Conservation (phyloP, 305 asterid species). For the Fraxinus paxiana region DNA sequence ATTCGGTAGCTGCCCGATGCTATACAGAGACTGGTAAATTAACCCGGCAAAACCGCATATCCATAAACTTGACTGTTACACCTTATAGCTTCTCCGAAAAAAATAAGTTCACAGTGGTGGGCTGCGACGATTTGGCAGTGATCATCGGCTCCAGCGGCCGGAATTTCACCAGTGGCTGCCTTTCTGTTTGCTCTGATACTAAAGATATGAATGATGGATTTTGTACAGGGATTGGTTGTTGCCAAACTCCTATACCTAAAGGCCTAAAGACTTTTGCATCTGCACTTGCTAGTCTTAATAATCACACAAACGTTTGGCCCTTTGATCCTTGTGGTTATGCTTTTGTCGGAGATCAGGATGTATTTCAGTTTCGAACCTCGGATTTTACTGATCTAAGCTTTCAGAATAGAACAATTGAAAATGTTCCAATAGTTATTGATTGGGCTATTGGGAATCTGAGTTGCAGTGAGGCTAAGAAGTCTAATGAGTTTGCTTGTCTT, state of each 20-base stretch:
- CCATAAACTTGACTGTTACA: background rate
- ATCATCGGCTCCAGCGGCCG: background rate
- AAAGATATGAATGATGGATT: constrained; percentile 28
- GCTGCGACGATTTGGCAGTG: constrained; percentile 27
- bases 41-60: background rate
- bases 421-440: constrained; percentile 36
- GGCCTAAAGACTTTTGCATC: constrained; percentile 19
- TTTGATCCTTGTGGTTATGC: constrained; percentile 35
- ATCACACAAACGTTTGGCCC: constrained; percentile 22
- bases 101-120: constrained; percentile 28
- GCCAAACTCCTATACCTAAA: constrained; percentile 38
- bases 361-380: constrained; percentile 18
- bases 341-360: constrained; percentile 30
- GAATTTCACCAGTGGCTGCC: constrained; percentile 32
- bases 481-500: constrained; percentile 26
- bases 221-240: constrained; percentile 52
- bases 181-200: constrained; percentile 25
- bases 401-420: background rate
- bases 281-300: background rate
- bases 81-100: constrained; percentile 21
- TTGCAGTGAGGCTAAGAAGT: constrained; percentile 23
- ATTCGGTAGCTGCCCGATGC: constrained; percentile 18
- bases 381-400: constrained; percentile 27
- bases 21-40: constrained; percentile 13
- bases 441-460: constrained; percentile 37